These are phyloP conservation scores for Candida adriatica DNA, from an alignment of 805 yeast species.

Conservation along the genomic window DNA sequence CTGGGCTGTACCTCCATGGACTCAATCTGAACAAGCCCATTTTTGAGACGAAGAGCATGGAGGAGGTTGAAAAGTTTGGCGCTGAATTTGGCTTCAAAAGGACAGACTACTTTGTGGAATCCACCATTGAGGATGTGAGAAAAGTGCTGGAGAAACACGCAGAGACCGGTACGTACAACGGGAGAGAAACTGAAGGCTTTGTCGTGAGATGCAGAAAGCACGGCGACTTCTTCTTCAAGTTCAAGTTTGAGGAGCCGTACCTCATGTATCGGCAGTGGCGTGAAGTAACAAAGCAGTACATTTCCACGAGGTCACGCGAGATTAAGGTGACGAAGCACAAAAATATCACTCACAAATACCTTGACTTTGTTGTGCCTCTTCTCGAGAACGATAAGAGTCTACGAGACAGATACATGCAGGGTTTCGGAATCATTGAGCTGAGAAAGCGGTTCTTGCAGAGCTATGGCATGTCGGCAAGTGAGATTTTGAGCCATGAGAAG, in stretches of 20 bases:
- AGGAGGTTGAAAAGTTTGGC: slow-evolving; percentile 55
- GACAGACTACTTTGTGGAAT: slow-evolving; percentile 41
- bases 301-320: slow-evolving; percentile 27
- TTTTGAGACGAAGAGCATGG: slow-evolving; percentile 62
- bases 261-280: slow-evolving; percentile 85
- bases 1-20: slow-evolving; percentile 91
- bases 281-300: slow-evolving; percentile 66
- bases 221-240: slow-evolving; percentile 75
- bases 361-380: slow-evolving; percentile 56
- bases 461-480: slow-evolving; percentile 51
- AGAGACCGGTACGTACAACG: slow-evolving; percentile 62
- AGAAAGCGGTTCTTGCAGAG: slow-evolving; percentile 57
- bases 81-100: slow-evolving; percentile 59
- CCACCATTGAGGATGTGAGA: slow-evolving; percentile 35
- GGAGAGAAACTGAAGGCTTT: slow-evolving; percentile 84
- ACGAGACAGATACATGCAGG: slow-evolving; percentile 38
- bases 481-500: slow-evolving; percentile 42
- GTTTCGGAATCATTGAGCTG: slow-evolving; percentile 68
- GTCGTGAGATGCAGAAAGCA: slow-evolving; percentile 61
- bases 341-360: slow-evolving; percentile 56
- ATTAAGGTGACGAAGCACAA: slow-evolving; percentile 46
- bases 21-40: slow-evolving; percentile 58
- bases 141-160: slow-evolving; percentile 49
- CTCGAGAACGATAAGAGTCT: slow-evolving; percentile 43
- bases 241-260: slow-evolving; percentile 93